Evolutionary conservation across 495 filamentous ascomycete genomes (phyloP), one percentile per base, ranked within the genome.

Genomic region (Lentithecium fluviatile): DNA sequence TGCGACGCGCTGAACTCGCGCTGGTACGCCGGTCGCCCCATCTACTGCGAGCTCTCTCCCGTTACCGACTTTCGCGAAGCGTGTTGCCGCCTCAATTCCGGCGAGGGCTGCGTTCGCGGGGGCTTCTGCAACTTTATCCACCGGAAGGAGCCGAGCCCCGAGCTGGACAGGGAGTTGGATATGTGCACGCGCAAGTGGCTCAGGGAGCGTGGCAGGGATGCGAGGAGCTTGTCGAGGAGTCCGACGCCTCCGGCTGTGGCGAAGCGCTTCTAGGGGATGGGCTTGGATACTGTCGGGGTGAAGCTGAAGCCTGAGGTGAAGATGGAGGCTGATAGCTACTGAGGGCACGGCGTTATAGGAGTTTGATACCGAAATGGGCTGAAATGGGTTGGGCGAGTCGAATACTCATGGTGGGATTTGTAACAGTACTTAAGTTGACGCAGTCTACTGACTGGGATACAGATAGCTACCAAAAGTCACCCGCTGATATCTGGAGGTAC

Each of bases 61-160:
- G 94, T 98, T 20, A 98, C 94, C 42, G 94, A 98, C 79, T 98
- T 98, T 78, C 83, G 94, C 70, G 94, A 98, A 81, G 94, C 94
- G 1, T 98, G 94, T 75, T 98, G 94, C 77, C 82, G 94, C 46
- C 79, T 97, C 50, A 98, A 98, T 72, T 88, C 83, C 43, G 94
- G 92, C 38, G 94, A 97, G 72, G 94, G 94, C 2, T 98, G 94
- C 77, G 92, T 97, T 19, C 80, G 94, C 56, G 95, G 91, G 40
- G 94, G 94, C 1, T 97, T 97, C 78, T 98, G 94, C 81, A 98
- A 98, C 72, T 98, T 98, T 75, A 98, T 98, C 56, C 94, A 98
- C 69, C 83, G 94, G 56, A 97, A 97, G 80, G 92, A 97, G 71
- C 93, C 94, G 5, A 82, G 81, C 64, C 77, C 85, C 21, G 94